A percentile compares a stretch with the other conserved stretches of the same genome.
Evolutionary conservation across 2,329 filamentous ascomycete genomes (phyloP).

Genomic region (Corynespora cassiicola): DNA sequence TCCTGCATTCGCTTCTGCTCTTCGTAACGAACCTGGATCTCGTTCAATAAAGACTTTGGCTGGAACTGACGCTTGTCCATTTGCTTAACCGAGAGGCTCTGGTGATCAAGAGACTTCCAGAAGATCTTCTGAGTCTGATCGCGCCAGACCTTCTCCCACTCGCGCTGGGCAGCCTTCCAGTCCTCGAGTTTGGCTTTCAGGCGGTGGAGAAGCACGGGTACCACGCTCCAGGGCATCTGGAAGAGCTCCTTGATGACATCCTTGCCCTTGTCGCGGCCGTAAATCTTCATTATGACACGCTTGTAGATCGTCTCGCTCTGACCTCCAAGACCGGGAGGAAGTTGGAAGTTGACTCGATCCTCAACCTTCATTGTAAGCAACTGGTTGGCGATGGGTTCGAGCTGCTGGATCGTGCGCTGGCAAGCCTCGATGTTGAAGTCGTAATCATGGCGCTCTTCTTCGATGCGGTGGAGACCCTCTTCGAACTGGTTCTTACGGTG

Average conservation of each 20-base stretch:
- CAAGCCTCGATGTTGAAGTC: conserved; percentile 98
- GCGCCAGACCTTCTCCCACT: conserved; percentile 99
- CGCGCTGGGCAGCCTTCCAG: conserved; percentile 94
- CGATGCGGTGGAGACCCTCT: conserved; percentile 92
- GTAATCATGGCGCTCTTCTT: conserved; percentile 98
- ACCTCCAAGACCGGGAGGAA: conserved; percentile 84
- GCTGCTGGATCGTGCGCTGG: conserved; percentile 90
- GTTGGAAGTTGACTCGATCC: conserved; percentile 76
- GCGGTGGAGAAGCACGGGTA: conserved; percentile 85
- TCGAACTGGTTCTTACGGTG: conserved; percentile 97
- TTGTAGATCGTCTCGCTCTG: conserved; percentile 97
- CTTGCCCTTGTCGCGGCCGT: conserved; percentile 81
- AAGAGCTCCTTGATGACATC: conserved; percentile 90
- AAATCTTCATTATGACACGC: conserved; percentile 96
- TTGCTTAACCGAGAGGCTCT: conserved; percentile 87
- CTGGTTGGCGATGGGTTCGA: conserved; percentile 92
- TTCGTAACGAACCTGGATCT: conserved; percentile 91
- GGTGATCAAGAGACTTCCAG: conserved; percentile 95
- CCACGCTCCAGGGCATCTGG: conserved; percentile 79
- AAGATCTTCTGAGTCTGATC: conserved; percentile 94
- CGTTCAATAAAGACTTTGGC: conserved; percentile 85
- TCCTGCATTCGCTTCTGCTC: conserved; percentile 79
- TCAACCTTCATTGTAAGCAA: conserved; percentile 77
- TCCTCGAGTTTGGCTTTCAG: conserved; percentile 97
- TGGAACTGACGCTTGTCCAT: conserved; percentile 91